Evolutionary conservation across 768 basidiomycete genomes (phyloP).

Genomic region (Candolleomyces eurysporus): DNA sequence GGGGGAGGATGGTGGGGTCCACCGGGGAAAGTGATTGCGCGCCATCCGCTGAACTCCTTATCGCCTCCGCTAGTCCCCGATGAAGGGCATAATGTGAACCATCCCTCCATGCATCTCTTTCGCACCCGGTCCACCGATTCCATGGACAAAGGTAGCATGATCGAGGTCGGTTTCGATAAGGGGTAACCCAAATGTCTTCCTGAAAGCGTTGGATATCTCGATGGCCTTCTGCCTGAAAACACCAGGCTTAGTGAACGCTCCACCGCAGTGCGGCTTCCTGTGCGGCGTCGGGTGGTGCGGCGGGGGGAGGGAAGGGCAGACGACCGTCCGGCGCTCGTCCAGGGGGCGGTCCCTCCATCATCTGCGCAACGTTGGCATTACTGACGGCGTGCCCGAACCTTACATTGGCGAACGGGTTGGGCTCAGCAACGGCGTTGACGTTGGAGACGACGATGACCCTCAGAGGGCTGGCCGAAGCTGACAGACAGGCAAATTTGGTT

Average conservation of each 20-base stretch:
- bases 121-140: background rate
- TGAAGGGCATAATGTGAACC: constrained; percentile 34
- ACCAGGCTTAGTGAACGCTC: constrained; percentile 14
- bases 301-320: too few species aligned
- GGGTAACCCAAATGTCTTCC: constrained; percentile 53
- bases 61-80: constrained; percentile 7
- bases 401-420: constrained; percentile 4
- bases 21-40: background rate
- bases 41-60: background rate
- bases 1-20: constrained; percentile 1
- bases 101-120: constrained; percentile 18
- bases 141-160: constrained; percentile 1
- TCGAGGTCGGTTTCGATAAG: constrained; percentile 32
- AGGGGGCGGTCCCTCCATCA: background rate
- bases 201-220: constrained; percentile 52
- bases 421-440: constrained; percentile 8
- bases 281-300: too few species aligned
- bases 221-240: constrained; percentile 42
- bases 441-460: constrained; percentile 39
- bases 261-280: constrained; percentile 3
- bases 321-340: too few species aligned
- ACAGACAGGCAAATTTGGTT: constrained; percentile 1
- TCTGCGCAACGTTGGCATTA: background rate
- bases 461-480: constrained; percentile 47
- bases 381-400: constrained; percentile 23